Percentiles rank a stretch among this genome's conserved stretches.
These are phyloP conservation scores for Penicillium fuscoglaucum DNA, from an alignment of 2,329 filamentous ascomycete species.

Conservation along the genomic window DNA sequence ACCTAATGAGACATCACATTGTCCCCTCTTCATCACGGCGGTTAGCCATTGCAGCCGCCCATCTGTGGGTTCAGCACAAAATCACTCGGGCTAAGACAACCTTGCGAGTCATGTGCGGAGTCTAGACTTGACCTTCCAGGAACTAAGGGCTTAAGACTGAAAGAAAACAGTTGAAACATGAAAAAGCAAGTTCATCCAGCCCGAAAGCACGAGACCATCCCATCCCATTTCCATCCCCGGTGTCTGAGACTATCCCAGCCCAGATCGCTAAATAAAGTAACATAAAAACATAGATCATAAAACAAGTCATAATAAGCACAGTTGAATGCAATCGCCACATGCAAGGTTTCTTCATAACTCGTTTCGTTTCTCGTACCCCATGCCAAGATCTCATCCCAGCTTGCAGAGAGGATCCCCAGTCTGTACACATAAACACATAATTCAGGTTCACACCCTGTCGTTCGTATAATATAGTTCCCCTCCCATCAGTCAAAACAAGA, in stretches of 20 bases:
- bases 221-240: background rate
- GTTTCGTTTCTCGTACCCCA: slow-evolving; percentile 18
- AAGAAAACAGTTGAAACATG: background rate
- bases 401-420: background rate
- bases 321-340: slow-evolving; percentile 8
- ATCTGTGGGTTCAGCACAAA: background rate
- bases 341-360: slow-evolving; percentile 11
- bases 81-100: background rate
- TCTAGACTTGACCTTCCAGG: background rate
- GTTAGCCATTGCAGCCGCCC: slow-evolving; percentile 5
- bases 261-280: background rate
- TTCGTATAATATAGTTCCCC: slow-evolving; percentile 18
- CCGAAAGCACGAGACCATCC: background rate
- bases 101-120: background rate
- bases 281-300: slow-evolving; percentile 4
- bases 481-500: slow-evolving; percentile 17
- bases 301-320: slow-evolving; percentile 3
- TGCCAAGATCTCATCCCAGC: background rate
- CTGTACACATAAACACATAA: slow-evolving; percentile 14
- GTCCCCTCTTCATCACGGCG: slow-evolving; percentile 11
- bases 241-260: background rate
- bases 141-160: background rate
- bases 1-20: background rate
- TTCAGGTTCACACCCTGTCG: slow-evolving; percentile 6
- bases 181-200: slow-evolving; percentile 2